Base-by-base conservation (phyloP, 768 basidiomycete species). In the Mycena metata region DNA sequence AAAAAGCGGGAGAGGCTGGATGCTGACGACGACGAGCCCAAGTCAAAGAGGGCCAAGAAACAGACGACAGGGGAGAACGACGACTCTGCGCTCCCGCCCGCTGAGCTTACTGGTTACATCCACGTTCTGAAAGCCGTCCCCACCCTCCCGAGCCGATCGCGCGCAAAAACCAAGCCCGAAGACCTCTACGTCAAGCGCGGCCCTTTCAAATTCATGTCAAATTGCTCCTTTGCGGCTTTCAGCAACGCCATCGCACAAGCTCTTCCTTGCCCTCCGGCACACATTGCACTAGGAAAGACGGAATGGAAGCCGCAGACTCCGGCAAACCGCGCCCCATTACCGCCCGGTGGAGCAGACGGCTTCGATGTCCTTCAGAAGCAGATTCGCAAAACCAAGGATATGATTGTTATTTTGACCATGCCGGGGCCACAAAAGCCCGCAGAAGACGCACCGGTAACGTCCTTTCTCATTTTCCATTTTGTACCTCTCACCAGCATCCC, bases 221-320 rank as follows among this genome's bases (percentile, higher is more conserved):
- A 45, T 19, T 45, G 43, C 16, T 45, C 43, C n/a, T 45, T 45
- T 19, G 43, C n/a, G n/a, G n/a, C n/a, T n/a, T n/a, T n/a, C n/a
- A n/a, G n/a, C n/a, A n/a, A n/a, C n/a, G n/a, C n/a, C n/a, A n/a
- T n/a, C n/a, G n/a, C n/a, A n/a, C n/a, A n/a, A n/a, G n/a, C n/a
- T n/a, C n/a, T n/a, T n/a, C n/a, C n/a, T n/a, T n/a, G n/a, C n/a
- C n/a, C n/a, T n/a, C n/a, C n/a, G n/a, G n/a, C 8, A 21, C 12
- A 52, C 21, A 52, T 52, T 19, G 50, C 35, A 11, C 30, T 52
- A 7, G 50, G 35, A 6, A 52, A 52, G 30, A 24, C 23, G 15
- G 26, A 52, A 24, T 52, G 50, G 50, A 52, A 52, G 50, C 50
- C 50, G 5, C 50, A 52, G 30, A 52, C 26, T 12, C 50, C 50